A percentile compares a stretch with the other conserved stretches of the same genome.
Conservation (phyloP, 768 basidiomycete genomes). For the Boletellus emodensis region DNA sequence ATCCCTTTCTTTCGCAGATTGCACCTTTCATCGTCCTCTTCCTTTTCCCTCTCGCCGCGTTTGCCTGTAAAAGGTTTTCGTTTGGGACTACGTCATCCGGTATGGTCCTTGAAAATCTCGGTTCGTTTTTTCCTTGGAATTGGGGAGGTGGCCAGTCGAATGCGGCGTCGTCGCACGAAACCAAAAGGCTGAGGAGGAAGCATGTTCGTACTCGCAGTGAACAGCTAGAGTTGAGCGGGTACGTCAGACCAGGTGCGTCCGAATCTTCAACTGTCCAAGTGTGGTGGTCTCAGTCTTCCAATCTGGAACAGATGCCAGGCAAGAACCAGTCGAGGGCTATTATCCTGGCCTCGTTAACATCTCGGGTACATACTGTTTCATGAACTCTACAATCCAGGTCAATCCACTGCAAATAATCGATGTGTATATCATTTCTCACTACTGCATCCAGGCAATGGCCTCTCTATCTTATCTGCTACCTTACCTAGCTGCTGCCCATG, state of each 20-base stretch:
- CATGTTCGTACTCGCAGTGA: conserved; percentile 51
- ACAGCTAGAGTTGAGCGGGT: conserved; percentile 46
- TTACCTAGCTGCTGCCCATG: conserved; percentile 71
- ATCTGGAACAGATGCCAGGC: conserved; percentile 19
- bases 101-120: conserved; percentile 59
- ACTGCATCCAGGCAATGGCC: conserved; percentile 68
- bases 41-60: conserved; percentile 35
- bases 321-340: conserved; percentile 37
- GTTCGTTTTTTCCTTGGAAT: conserved; percentile 58
- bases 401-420: conserved; percentile 9
- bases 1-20: conserved; percentile 50
- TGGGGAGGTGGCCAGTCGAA: conserved; percentile 41
- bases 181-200: conserved; percentile 49
- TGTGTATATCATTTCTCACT: conserved; percentile 13
- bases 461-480: conserved; percentile 80
- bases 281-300: background rate
- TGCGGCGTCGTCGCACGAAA: conserved; percentile 26
- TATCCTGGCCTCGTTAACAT: conserved; percentile 95
- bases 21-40: conserved; percentile 55
- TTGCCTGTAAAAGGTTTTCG: conserved; percentile 32
- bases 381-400: conserved; percentile 94
- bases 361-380: conserved; percentile 95
- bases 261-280: background rate
- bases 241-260: conserved; percentile 29
- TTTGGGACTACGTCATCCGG: conserved; percentile 21